Percentiles rank a stretch among this genome's conserved stretches.
Conservation (phyloP, 2,329 filamentous ascomycete genomes). For the Stagonosporopsis chrysanthemi region DNA sequence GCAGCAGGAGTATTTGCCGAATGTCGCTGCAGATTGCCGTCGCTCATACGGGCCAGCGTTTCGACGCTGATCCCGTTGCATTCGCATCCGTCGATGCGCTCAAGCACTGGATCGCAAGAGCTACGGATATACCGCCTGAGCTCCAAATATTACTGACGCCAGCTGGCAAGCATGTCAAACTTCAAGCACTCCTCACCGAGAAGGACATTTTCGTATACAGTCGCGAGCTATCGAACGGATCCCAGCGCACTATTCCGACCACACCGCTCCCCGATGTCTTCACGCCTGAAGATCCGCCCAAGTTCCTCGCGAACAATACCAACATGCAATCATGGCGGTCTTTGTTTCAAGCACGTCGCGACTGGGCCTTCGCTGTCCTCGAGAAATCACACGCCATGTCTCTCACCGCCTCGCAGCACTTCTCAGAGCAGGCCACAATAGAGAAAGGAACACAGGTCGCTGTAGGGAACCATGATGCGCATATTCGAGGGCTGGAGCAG, state of each 20-base stretch:
- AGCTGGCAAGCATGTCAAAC: conserved; percentile 83
- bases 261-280: conserved; percentile 65
- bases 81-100: conserved; percentile 85
- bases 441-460: conserved; percentile 83
- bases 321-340: conserved; percentile 87
- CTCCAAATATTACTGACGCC: conserved; percentile 88
- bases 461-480: conserved; percentile 81
- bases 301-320: conserved; percentile 79
- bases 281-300: conserved; percentile 71
- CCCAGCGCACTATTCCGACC: conserved; percentile 59
- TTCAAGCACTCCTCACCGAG: conserved; percentile 81
- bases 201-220: conserved; percentile 94
- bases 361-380: conserved; percentile 77
- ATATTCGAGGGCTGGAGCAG: conserved; percentile 74
- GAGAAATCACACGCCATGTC: conserved; percentile 74
- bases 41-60: conserved; percentile 88
- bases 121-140: conserved; percentile 75
- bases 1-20: conserved; percentile 50
- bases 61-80: conserved; percentile 77
- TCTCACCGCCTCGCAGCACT: conserved; percentile 67
- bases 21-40: conserved; percentile 93
- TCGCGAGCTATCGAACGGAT: conserved; percentile 61
- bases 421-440: conserved; percentile 77
- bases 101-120: conserved; percentile 78
- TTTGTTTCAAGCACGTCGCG: conserved; percentile 79